Evolutionary conservation across 139 green algal species (phyloP).

Genomic region (Chlorella ohadii): DNA sequence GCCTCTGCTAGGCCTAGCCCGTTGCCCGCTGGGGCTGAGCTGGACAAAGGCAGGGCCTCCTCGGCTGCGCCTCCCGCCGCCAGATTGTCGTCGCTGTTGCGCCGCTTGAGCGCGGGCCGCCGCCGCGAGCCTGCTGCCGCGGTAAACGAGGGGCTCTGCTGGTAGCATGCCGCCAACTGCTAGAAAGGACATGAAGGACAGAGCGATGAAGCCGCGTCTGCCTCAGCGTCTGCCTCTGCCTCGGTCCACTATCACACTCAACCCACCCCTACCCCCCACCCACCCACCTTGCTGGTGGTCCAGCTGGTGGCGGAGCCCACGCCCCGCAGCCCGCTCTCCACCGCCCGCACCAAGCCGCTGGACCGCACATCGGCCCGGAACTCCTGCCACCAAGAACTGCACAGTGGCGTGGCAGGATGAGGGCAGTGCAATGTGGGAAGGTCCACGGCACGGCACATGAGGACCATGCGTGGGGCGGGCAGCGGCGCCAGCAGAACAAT

Average conservation of each 20-base stretch:
- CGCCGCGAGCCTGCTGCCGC: not conserved
- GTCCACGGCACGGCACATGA: not conserved
- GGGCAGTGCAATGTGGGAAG: not conserved
- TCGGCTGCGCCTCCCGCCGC: not conserved
- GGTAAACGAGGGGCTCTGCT: not conserved
- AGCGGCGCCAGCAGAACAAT: too few species aligned
- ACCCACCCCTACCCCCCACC: too few species aligned
- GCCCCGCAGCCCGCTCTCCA: slow-evolving; percentile 53
- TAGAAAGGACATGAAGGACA: not conserved
- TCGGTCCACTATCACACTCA: too few species aligned
- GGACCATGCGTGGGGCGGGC: too few species aligned
- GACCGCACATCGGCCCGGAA: slow-evolving; percentile 67
- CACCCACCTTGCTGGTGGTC: slow-evolving; percentile 38
- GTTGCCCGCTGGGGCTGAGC: slow-evolving; percentile 4
- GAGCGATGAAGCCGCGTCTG: too few species aligned
- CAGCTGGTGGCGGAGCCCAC: slow-evolving; percentile 52
- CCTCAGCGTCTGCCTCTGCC: too few species aligned
- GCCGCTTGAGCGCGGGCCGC: slow-evolving; percentile 31
- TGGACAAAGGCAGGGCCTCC: not conserved
- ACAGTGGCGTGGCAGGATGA: not conserved
- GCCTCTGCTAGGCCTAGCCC: not conserved
- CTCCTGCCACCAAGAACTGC: slow-evolving; percentile 56
- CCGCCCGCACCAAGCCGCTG: slow-evolving; percentile 54
- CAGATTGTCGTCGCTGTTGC: slow-evolving; percentile 36
- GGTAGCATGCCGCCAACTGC: slow-evolving; percentile 47